A percentile compares a stretch with the other conserved stretches of the same genome.
These are phyloP conservation scores for Cryptosporidium sp. DNA, from an alignment of 169 alveolate species.

Conservation along the genomic window DNA sequence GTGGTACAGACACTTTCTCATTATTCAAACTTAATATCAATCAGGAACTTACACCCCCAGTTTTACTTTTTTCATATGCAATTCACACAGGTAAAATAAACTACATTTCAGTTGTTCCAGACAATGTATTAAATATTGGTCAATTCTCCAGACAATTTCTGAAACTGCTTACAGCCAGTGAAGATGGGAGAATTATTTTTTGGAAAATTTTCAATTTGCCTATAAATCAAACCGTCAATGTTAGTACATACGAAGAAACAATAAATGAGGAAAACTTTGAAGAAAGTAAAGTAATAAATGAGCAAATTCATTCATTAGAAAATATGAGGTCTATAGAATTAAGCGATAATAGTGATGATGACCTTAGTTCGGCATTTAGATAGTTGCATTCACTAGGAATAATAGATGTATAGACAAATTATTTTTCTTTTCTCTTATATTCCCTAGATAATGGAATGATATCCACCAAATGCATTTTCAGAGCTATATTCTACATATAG, in stretches of 20 bases:
- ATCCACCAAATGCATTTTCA: constrained; percentile 84
- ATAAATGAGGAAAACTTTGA: neutral
- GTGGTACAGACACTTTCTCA: constrained; percentile 32
- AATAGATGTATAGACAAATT: neutral
- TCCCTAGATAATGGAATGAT: neutral
- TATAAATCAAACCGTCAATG: neutral
- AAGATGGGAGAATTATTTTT: constrained; percentile 61
- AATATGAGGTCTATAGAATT: constrained; percentile 12
- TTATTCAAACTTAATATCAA: constrained; percentile 17
- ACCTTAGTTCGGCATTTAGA: constrained; percentile 69
- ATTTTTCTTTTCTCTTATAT: neutral
- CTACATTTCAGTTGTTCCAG: constrained; percentile 41
- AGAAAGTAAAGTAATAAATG: neutral
- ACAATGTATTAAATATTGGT: constrained; percentile 1
- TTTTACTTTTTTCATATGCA: constrained; percentile 42
- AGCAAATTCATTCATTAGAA: constrained; percentile 7
- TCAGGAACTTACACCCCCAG: constrained; percentile 16
- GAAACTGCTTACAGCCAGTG: constrained; percentile 43
- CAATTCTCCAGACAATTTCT: neutral
- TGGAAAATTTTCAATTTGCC: constrained; percentile 43
- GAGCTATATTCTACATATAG: constrained; percentile 85
- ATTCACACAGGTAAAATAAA: constrained; percentile 55
- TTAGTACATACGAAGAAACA: neutral
- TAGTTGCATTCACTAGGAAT: neutral
- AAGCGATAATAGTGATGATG: constrained; percentile 66